Evolutionary conservation across 2,329 filamentous ascomycete species (phyloP), one percentile per base, ranked within the genome.

Genomic region (Venturia asperata): DNA sequence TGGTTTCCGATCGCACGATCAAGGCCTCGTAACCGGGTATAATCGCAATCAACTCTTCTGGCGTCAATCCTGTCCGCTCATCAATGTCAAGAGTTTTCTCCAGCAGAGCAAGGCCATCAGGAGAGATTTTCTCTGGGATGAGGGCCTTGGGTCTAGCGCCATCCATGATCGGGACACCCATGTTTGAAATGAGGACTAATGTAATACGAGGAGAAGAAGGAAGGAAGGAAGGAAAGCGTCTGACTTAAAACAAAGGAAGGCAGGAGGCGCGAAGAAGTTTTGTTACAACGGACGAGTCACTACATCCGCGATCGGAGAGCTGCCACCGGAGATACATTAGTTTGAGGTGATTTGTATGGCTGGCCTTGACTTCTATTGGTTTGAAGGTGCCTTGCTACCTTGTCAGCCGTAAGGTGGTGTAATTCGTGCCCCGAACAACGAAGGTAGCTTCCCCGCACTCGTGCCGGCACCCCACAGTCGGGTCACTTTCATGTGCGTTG

Each of bases 1-100:
- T 89, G 1, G 90, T 93, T 76, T 92, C 90, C 45, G 89, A 92
- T 2, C 90, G 86, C 49, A 93, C 86, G 67, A 93, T 89, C 63
- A 93, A 81, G 24, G 87, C 90, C 61, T 92, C 85, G 74, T 92
- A 92, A 27, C 82, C 78, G 0, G 85, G 83, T 66, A 93, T 91
- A 66, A 87, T 81, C n/a, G 77, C 69, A 52, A 87, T 75, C 24
- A 93, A 81, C 68, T 91, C 83, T 1, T 85, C 80, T 0, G 87
- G 75, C 3, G 81, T 82, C 19, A 92, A 77, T 0, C 83, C 84
- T 62, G 84, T 83, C 63, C 82, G 83, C 68, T 86, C 85, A 72
- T 93, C 85, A 42, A 93, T 88, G 27, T 90, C 84, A 70, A 89
- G 86, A 45, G 83, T 81, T 24, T 82, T 81, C 42, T 83, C 81